Evolutionary conservation across 257 asterid genomes (phyloP).

Genomic region (Solanum pimpinellifolium): DNA sequence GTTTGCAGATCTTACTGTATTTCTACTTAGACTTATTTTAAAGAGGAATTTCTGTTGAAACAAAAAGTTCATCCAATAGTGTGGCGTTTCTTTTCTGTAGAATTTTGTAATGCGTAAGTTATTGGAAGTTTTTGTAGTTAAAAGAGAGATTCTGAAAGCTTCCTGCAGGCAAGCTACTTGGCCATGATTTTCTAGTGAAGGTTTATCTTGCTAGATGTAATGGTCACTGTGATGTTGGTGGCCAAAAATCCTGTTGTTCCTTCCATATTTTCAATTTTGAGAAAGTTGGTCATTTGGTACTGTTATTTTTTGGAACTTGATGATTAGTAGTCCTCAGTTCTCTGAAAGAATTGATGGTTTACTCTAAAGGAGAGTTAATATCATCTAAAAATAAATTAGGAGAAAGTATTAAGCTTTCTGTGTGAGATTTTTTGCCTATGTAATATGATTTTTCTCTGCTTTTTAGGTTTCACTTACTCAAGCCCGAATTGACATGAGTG

Average conservation of each 20-base stretch:
- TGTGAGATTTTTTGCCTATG: not conserved
- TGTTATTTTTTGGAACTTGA: not conserved
- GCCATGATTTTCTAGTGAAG: not conserved
- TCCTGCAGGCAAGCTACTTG: not conserved
- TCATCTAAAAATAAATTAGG: not conserved
- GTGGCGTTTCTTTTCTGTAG: not conserved
- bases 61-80: not conserved
- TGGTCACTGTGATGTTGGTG: not conserved
- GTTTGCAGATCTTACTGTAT: not conserved
- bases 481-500: slow-evolving; percentile 99
- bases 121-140: not conserved
- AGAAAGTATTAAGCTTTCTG: not conserved
- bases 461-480: slow-evolving; percentile 95
- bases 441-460: not conserved
- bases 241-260: not conserved
- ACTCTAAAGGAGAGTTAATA: not conserved
- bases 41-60: not conserved
- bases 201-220: not conserved
- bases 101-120: not conserved
- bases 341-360: not conserved
- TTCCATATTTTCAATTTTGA: not conserved
- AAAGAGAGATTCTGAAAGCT: not conserved
- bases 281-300: not conserved
- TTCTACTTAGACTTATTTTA: not conserved
- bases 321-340: not conserved